Conservation (phyloP, 2,329 filamentous ascomycete genomes). For the Talaromyces sp. region DNA sequence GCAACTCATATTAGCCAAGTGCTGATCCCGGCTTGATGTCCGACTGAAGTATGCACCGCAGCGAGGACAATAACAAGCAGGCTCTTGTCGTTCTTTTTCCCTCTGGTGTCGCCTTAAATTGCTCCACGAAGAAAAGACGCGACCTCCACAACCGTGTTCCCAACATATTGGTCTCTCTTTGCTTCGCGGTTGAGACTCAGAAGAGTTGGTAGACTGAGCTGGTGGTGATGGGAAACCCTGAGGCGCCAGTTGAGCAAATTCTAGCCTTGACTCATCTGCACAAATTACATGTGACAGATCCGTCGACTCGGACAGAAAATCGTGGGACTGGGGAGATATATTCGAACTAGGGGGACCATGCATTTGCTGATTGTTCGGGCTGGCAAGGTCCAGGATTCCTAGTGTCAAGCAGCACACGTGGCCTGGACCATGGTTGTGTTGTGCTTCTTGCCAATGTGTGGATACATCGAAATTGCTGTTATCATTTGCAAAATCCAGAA, state of each 20-base stretch:
- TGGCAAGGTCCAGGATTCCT: not conserved
- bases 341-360: not conserved
- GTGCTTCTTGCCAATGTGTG: not conserved
- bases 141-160: slow-evolving; percentile 1
- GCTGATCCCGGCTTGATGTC: slow-evolving; percentile 2
- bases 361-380: not conserved
- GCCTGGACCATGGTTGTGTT: not conserved
- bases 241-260: not conserved
- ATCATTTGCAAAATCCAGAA: not conserved
- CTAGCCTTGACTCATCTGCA: not conserved
- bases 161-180: slow-evolving; percentile 1
- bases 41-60: slow-evolving; percentile 8
- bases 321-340: not conserved
- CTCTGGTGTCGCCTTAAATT: slow-evolving; percentile 5
- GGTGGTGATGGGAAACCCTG: not conserved
- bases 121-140: slow-evolving; percentile 4
- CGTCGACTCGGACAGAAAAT: not conserved
- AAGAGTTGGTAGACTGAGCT: not conserved
- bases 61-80: slow-evolving; percentile 2
- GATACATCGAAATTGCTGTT: not conserved
- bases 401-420: slow-evolving; percentile 2
- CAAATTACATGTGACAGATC: not conserved
- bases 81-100: not conserved
- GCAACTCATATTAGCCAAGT: slow-evolving; percentile 5
- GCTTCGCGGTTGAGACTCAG: not conserved